These are phyloP conservation scores for Chloranthus sessilifolius DNA, from an alignment of 164 flowering plant genomes.

Conservation along the genomic window DNA sequence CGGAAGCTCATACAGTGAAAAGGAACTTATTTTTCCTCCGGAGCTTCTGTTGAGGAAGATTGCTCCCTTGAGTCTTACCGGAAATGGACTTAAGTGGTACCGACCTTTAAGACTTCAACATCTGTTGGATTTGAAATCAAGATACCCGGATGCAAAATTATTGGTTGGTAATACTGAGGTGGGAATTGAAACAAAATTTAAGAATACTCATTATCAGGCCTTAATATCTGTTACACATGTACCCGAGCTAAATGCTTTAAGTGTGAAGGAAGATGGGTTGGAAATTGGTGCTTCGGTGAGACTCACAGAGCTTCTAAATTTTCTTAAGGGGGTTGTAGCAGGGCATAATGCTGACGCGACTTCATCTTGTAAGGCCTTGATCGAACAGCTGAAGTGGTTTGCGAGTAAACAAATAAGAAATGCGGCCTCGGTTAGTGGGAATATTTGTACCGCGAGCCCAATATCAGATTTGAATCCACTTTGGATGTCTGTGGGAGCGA, in stretches of 20 bases:
- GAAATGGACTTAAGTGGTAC: conserved; percentile 86
- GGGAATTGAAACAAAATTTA: conserved; percentile 91
- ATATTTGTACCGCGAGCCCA: conserved; percentile 97
- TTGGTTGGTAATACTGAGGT: conserved; percentile 90
- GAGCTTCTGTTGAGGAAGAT: conserved; percentile 70
- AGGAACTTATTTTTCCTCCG: conserved; percentile 95
- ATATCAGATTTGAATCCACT: conserved; percentile 98
- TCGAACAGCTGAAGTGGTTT: conserved; percentile 96
- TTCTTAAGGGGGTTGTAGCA: conserved; percentile 36
- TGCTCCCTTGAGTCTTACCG: conserved; percentile 49
- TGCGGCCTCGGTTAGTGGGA: conserved; percentile 96
- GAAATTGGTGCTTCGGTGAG: conserved; percentile 88
- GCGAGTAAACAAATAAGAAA: conserved; percentile 94
- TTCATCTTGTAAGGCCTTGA: conserved; percentile 72
- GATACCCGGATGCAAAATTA: conserved; percentile 74
- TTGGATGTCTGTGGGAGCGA: conserved; percentile 92
- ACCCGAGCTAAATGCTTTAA: conserved; percentile 68
- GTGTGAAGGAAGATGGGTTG: conserved; percentile 65
- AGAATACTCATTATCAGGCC: conserved; percentile 64
- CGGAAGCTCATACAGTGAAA: conserved; percentile 64
- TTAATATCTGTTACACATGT: conserved; percentile 60
- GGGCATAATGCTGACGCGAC: conserved; percentile 67
- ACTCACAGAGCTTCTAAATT: conserved; percentile 49
- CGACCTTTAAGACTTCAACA: conserved; percentile 65
- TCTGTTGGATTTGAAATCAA: conserved; percentile 60